These are phyloP conservation scores for Debaryomyces udenii DNA, from an alignment of 1,139 yeast species.

Conservation along the genomic window DNA sequence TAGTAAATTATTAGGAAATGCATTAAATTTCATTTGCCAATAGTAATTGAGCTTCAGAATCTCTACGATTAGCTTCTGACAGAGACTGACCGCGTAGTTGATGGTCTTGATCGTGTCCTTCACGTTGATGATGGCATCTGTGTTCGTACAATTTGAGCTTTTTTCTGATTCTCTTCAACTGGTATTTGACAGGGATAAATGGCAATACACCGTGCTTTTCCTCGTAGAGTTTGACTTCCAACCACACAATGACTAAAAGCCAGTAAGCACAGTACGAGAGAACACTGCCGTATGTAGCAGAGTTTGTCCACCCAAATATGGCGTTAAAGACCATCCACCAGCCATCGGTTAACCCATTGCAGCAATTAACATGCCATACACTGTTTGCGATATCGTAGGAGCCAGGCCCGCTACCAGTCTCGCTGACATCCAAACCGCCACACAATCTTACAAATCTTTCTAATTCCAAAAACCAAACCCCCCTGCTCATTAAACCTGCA, in stretches of 20 bases:
- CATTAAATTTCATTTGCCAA: constrained; percentile 9
- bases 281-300: constrained; percentile 94
- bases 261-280: constrained; percentile 75
- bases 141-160: constrained; percentile 36
- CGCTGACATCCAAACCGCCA: constrained; percentile 86
- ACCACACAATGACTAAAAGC: constrained; percentile 59
- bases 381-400: constrained; percentile 79
- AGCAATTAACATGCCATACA: constrained; percentile 97
- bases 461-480: constrained; percentile 86
- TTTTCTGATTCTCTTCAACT: constrained; percentile 56
- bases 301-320: constrained; percentile 91
- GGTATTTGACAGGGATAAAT: constrained; percentile 61
- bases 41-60: constrained; percentile 15
- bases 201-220: constrained; percentile 69
- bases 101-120: constrained; percentile 6
- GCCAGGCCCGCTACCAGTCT: constrained; percentile 92
- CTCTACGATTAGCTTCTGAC: constrained; percentile 13
- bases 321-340: constrained; percentile 96
- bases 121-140: constrained; percentile 11
- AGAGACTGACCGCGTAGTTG: too few species aligned
- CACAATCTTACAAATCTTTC: constrained; percentile 65
- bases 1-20: neutral
- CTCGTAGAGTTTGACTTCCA: constrained; percentile 55
- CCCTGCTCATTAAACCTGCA: constrained; percentile 56
- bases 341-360: constrained; percentile 87